These are phyloP conservation scores for Claviceps purpurea DNA, from an alignment of 2,329 filamentous ascomycete species.

Conservation along the genomic window DNA sequence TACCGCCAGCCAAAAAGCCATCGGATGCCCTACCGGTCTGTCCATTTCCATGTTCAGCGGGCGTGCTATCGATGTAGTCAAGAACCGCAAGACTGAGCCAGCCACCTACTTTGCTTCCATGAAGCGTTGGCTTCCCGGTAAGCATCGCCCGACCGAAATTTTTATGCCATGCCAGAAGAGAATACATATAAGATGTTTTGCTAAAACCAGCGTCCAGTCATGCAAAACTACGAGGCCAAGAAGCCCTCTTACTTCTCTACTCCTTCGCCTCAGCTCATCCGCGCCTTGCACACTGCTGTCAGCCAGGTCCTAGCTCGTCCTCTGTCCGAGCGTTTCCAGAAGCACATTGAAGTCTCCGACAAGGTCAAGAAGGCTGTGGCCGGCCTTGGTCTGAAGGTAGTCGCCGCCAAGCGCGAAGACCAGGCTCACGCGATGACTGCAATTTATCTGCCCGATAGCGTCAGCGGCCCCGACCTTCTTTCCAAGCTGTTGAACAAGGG, in stretches of 20 bases:
- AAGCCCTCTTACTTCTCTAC: constrained; percentile 98
- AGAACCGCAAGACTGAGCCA: constrained; percentile 68
- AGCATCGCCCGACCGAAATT: constrained; percentile 14
- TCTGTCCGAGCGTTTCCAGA: constrained; percentile 68
- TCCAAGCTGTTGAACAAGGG: constrained; percentile 76
- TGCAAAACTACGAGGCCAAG: constrained; percentile 97
- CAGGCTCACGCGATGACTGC: constrained; percentile 98
- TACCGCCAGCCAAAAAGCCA: constrained; percentile 92
- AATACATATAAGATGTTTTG: neutral
- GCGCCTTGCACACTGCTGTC: constrained; percentile 80
- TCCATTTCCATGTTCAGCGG: constrained; percentile 91
- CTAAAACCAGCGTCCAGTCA: constrained; percentile 42
- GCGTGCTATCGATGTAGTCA: constrained; percentile 68
- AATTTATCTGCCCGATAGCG: constrained; percentile 78
- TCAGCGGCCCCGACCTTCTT: constrained; percentile 70
- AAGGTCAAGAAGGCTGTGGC: constrained; percentile 74
- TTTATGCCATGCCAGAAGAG: neutral
- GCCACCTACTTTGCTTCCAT: constrained; percentile 89
- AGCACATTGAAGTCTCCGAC: constrained; percentile 66
- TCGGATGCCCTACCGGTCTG: constrained; percentile 86
- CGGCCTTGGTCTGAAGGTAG: constrained; percentile 73
- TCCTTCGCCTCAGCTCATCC: constrained; percentile 84
- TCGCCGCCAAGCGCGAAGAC: constrained; percentile 73
- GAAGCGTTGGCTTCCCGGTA: constrained; percentile 93
- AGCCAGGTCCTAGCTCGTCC: constrained; percentile 73